Evolutionary conservation across 2,329 filamentous ascomycete genomes (phyloP).

Genomic region (Penicillium sp.): DNA sequence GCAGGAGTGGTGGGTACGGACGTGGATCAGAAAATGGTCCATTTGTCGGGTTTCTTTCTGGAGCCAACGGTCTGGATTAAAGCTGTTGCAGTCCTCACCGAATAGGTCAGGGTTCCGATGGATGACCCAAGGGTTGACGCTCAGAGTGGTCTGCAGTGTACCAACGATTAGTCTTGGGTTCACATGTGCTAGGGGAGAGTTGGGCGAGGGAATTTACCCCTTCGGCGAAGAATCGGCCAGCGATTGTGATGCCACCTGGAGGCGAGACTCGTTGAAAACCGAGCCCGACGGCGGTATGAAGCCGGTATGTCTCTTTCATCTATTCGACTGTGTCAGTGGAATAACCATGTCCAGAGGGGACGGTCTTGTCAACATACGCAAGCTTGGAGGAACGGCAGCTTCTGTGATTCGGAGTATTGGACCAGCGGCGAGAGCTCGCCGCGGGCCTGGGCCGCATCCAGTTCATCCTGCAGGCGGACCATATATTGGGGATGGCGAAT

Average conservation of each 20-base stretch:
- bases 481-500: conserved; percentile 26
- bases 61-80: conserved; percentile 27
- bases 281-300: conserved; percentile 33
- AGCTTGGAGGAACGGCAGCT: conserved; percentile 37
- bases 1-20: too few species aligned
- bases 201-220: conserved; percentile 19
- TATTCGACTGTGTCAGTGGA: conserved; percentile 7
- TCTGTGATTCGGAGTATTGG: conserved; percentile 29
- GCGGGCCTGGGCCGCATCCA: conserved; percentile 21
- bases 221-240: conserved; percentile 26
- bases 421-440: conserved; percentile 23
- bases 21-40: conserved; percentile 15
- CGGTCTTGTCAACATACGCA: conserved; percentile 25
- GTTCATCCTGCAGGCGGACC: conserved; percentile 18
- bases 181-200: not conserved
- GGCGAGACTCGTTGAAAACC: conserved; percentile 33
- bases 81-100: conserved; percentile 23
- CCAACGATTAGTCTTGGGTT: not conserved
- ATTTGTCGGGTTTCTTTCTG: conserved; percentile 1
- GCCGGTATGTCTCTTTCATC: conserved; percentile 40
- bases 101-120: conserved; percentile 22
- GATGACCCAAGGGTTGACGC: conserved; percentile 35
- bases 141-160: conserved; percentile 21
- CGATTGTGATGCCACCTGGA: conserved; percentile 32
- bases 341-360: not conserved